Evolutionary conservation across 768 basidiomycete genomes (phyloP), one percentile per base, ranked within the genome.

Genomic region (Clathrus columnatus): DNA sequence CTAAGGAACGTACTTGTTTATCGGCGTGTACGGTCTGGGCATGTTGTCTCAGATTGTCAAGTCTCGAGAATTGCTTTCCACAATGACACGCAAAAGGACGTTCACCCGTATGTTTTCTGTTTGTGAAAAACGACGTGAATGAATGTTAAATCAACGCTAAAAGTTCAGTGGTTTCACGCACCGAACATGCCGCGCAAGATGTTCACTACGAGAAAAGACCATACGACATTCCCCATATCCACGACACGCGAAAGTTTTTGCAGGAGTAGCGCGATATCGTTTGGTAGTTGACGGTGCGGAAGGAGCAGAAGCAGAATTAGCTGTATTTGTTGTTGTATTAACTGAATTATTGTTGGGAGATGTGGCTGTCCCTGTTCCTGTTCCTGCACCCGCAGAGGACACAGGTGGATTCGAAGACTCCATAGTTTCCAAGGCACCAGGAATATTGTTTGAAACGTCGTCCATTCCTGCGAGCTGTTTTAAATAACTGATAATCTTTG

Each of bases 1-100:
- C 21, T n/a, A 18, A 7, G 7, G 16, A 20, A 36, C 51, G 5
- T 5, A 55, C 54, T 67, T 82, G 82, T 73, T 91, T 89, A 67
- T 96, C 92, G n/a, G 91, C 84, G 64, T 98, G 95, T 0, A 96
- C 93, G 5, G 94, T 95, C 76, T 94, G 89, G 0, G 93, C 91
- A 69, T 98, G 95, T 67, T 98, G 95, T 46, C 95, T 84, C 2
- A 98, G 80, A 65, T 98, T 98, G 72, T 98, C 95, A 66, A 98
- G 84, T 11, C 95, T 84, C 5, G 91, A 93, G 67, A 97, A 97
- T 61, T 94, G 86, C 69, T 95, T 94, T 11, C 84, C 80, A 73
- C 95, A 98, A 67, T 97, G 94, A 65, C 95, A 98, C 41, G 84
- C 81, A 70, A 98, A 98, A 17, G 95, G 95, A 18, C 93, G 84